Evolutionary conservation across 371 early-diverging fungal genomes (phyloP).

Genomic region (Nematocida parisii): DNA sequence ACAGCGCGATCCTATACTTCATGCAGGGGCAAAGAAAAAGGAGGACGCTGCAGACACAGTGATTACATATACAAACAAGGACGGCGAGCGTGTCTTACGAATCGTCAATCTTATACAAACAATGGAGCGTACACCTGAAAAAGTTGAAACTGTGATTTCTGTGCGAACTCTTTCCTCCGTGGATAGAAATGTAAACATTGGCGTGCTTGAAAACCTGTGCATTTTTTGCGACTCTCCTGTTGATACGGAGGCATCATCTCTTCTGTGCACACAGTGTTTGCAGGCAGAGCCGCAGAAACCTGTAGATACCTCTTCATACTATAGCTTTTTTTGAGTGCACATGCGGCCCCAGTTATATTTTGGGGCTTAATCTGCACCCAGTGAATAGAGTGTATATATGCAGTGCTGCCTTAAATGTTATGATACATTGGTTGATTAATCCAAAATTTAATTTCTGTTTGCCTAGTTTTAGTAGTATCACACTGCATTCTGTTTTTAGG

Average conservation of each 20-base stretch:
- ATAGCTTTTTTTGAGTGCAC: background rate
- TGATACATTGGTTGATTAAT: too few species aligned
- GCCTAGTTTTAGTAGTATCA: too few species aligned
- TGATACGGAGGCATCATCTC: background rate
- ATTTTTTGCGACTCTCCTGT: conserved; percentile 4
- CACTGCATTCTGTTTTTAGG: too few species aligned
- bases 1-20: too few species aligned
- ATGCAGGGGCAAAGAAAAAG: background rate
- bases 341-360: background rate
- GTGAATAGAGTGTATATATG: too few species aligned
- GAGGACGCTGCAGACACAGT: background rate
- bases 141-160: conserved; percentile 7
- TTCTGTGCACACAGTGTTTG: background rate
- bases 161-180: conserved; percentile 9
- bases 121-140: conserved; percentile 1
- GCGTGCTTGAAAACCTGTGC: background rate
- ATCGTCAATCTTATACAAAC: conserved; percentile 22
- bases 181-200: background rate
- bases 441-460: too few species aligned
- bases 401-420: too few species aligned
- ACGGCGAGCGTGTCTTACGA: conserved; percentile 27
- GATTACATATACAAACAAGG: conserved; percentile 10
- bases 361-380: background rate
- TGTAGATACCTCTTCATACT: background rate
- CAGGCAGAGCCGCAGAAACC: background rate